These are phyloP conservation scores for Capsicum chinense DNA, from an alignment of 257 asterid species.

Conservation along the genomic window DNA sequence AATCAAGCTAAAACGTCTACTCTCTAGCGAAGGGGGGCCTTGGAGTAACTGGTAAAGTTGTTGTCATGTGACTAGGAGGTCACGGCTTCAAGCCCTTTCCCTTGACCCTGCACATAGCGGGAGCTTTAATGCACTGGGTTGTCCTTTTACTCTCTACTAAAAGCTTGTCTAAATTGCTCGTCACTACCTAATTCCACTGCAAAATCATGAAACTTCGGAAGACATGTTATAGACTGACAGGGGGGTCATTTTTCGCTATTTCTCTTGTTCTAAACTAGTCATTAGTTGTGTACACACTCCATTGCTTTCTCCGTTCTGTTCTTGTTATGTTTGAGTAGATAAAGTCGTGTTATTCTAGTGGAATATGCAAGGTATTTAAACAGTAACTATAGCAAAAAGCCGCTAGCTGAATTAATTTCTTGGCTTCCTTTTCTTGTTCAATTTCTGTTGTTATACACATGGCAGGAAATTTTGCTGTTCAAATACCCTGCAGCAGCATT, in stretches of 20 bases:
- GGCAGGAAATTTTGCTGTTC: conserved; percentile 52
- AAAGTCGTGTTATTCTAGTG: background rate
- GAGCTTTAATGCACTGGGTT: too few relatives aligned
- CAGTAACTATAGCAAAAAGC: background rate
- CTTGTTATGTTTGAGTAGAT: conserved; percentile 18
- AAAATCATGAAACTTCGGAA: background rate
- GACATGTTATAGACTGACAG: background rate
- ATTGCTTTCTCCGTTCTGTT: background rate
- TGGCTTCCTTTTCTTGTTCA: background rate
- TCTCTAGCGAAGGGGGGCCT: background rate
- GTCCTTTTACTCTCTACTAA: background rate
- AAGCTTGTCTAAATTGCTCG: background rate
- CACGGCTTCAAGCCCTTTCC: too few relatives aligned
- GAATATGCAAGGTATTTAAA: background rate
- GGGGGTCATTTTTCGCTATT: background rate
- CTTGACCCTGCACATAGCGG: too few relatives aligned
- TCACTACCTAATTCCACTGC: background rate
- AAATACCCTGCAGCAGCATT: conserved; percentile 50
- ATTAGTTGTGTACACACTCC: background rate
- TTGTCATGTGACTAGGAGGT: too few relatives aligned
- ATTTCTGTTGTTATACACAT: conserved; percentile 29
- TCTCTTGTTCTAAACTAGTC: background rate
- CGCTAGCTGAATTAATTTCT: background rate
- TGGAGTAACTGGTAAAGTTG: too few relatives aligned
- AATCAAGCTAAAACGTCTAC: background rate